These are phyloP conservation scores for Penicillium canariense DNA, from an alignment of 495 filamentous ascomycete species.

Conservation along the genomic window DNA sequence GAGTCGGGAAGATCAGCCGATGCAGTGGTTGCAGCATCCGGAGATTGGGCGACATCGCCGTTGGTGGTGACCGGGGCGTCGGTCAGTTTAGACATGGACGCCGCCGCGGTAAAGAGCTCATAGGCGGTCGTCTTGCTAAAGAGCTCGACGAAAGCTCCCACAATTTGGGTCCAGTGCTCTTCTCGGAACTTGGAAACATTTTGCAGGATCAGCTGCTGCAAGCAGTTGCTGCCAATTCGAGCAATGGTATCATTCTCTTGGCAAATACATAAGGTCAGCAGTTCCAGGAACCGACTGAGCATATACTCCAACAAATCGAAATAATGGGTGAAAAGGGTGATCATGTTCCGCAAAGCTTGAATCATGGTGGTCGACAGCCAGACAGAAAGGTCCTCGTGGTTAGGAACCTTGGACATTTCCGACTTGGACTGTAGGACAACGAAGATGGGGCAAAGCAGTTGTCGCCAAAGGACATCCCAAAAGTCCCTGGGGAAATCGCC, in stretches of 20 bases:
- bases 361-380: constrained; percentile 99
- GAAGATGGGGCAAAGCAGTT: constrained; percentile 96
- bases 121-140: constrained; percentile 93
- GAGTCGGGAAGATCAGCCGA: constrained; percentile 43
- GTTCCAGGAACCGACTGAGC: constrained; percentile 90
- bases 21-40: constrained; percentile 24
- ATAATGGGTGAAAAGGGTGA: constrained; percentile 96
- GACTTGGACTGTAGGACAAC: constrained; percentile 94
- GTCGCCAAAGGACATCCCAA: constrained; percentile 97
- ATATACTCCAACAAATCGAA: constrained; percentile 95
- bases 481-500: constrained; percentile 91
- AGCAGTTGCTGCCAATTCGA: constrained; percentile 93
- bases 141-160: constrained; percentile 90
- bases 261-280: constrained; percentile 93
- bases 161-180: constrained; percentile 90
- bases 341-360: constrained; percentile 96
- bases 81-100: constrained; percentile 45
- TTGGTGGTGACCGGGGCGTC: constrained; percentile 27
- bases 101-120: constrained; percentile 86
- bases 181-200: constrained; percentile 87
- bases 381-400: constrained; percentile 95
- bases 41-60: constrained; percentile 29
- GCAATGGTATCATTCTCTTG: constrained; percentile 99
- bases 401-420: constrained; percentile 89
- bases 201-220: constrained; percentile 93